Evolutionary conservation across 371 early-diverging fungal species (phyloP).

Genomic region (Rhizopus arrhizus): DNA sequence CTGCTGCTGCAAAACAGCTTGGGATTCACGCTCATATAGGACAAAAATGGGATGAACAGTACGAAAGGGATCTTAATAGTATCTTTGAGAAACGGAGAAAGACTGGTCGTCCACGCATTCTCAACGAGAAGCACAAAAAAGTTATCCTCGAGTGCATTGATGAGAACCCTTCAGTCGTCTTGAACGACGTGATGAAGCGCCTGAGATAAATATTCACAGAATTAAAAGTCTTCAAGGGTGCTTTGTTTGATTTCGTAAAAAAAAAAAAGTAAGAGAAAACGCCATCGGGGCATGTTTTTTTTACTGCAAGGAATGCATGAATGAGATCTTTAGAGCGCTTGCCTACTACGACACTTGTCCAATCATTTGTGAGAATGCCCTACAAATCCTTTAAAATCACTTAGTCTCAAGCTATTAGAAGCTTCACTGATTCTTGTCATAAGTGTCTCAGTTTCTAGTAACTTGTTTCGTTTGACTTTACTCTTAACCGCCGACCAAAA

Average conservation of each 20-base stretch:
- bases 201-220: constrained; percentile 14
- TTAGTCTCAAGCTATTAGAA: neutral
- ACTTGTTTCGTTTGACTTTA: constrained; percentile 7
- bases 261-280: no score
- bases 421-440: constrained; percentile 15
- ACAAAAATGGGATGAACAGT: constrained; percentile 24
- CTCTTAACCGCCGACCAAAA: constrained; percentile 14
- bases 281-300: no score
- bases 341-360: neutral
- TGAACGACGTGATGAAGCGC: constrained; percentile 15
- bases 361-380: neutral
- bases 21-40: no score
- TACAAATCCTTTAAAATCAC: neutral
- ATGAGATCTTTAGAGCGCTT: neutral
- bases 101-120: constrained; percentile 15
- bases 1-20: no score
- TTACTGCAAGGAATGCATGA: no score
- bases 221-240: constrained; percentile 23
- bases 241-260: no score
- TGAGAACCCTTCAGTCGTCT: constrained; percentile 16
- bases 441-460: constrained; percentile 5
- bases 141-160: constrained; percentile 11
- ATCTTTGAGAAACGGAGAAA: constrained; percentile 20
- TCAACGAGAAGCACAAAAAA: constrained; percentile 19
- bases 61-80: constrained; percentile 16